Conservation (phyloP, 2,329 filamentous ascomycete genomes). For the Epicoccum sorghinum region DNA sequence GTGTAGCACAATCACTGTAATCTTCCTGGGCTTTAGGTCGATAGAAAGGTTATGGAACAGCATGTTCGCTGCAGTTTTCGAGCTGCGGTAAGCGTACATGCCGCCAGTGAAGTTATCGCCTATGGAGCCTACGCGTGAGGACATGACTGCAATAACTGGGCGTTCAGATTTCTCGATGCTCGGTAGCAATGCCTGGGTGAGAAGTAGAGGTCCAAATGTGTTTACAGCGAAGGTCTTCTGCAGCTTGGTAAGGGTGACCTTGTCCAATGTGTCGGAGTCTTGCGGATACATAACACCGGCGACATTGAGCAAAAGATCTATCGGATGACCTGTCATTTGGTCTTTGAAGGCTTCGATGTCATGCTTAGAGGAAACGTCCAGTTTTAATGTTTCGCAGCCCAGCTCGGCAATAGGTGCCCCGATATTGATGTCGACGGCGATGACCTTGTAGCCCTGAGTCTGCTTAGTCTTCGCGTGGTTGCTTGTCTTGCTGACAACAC, state of each 20-base stretch:
- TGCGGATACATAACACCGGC: constrained; percentile 45
- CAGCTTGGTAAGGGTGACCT: constrained; percentile 37
- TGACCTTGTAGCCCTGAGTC: constrained; percentile 38
- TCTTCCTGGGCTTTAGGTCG: constrained; percentile 49
- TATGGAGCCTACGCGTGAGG: constrained; percentile 52
- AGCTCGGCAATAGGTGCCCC: constrained; percentile 40
- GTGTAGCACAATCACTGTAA: constrained; percentile 52
- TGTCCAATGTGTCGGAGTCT: constrained; percentile 43
- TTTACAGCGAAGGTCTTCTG: constrained; percentile 52
- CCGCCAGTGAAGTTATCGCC: constrained; percentile 52
- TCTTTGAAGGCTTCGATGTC: constrained; percentile 45
- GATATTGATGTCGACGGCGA: constrained; percentile 38
- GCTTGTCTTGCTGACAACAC: background rate
- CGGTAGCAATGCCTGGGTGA: constrained; percentile 53
- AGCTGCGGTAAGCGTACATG: constrained; percentile 52
- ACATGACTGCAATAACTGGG: constrained; percentile 51
- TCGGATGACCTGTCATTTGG: constrained; percentile 34
- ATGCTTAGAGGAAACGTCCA: constrained; percentile 44
- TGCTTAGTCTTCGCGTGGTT: background rate
- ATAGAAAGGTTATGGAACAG: constrained; percentile 53
- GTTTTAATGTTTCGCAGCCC: constrained; percentile 36
- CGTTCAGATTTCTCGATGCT: constrained; percentile 43
- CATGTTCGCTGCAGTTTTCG: constrained; percentile 54
- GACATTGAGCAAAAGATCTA: constrained; percentile 50
- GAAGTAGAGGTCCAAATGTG: constrained; percentile 52